Conservation (phyloP, 306 rosid species). For the Senna tora region DNA sequence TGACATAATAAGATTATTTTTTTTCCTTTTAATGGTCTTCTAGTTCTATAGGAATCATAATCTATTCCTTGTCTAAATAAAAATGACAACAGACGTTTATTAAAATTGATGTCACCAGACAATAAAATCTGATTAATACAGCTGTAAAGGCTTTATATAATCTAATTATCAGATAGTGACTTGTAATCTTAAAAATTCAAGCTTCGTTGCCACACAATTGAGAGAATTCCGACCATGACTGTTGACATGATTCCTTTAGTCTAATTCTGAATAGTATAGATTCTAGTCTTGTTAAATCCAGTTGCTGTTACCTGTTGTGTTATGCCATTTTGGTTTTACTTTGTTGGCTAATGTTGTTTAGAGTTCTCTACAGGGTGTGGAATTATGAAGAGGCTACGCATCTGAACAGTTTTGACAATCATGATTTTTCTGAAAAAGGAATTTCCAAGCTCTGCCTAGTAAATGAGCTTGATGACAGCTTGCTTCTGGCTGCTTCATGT, state of each 20-base stretch:
- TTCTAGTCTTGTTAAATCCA: constrained; percentile 18
- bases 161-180: not conserved
- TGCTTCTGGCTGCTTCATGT: constrained; percentile 99
- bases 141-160: not conserved
- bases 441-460: constrained; percentile 92
- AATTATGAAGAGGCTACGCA: constrained; percentile 80
- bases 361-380: constrained; percentile 69
- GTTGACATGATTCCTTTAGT: not conserved
- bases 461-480: constrained; percentile 96
- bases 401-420: constrained; percentile 89
- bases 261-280: not conserved
- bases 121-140: not conserved
- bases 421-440: constrained; percentile 88
- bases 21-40: not conserved
- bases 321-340: constrained; percentile 10
- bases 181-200: not conserved
- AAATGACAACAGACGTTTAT: not conserved
- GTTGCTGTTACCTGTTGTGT: constrained; percentile 12
- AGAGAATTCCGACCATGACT: not conserved
- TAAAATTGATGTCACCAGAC: not conserved
- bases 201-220: not conserved
- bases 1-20: no score
- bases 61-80: not conserved
- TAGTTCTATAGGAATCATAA: not conserved
- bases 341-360: constrained; percentile 29